phyloP scores from a whole-genome alignment of 202 grass and related monocot genomes.

The Digitaria exilis region DNA sequence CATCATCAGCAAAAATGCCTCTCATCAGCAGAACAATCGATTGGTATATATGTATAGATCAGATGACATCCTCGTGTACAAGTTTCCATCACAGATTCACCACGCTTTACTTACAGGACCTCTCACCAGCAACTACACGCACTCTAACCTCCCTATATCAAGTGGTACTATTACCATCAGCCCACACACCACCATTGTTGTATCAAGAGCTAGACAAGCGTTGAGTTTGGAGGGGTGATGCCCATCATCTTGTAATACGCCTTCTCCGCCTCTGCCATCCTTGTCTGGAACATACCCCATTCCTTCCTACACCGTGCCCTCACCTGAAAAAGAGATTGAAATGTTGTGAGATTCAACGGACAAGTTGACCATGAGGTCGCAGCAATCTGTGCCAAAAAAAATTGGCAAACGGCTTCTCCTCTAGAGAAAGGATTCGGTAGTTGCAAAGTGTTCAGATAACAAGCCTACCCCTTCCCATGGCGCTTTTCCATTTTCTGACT shows the following conservation, averaged over 20 bases:
- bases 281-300: slow-evolving; percentile 75
- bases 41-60: not conserved
- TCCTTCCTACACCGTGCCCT: slow-evolving; percentile 69
- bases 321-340: slow-evolving; percentile 44
- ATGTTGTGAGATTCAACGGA: not conserved
- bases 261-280: slow-evolving; percentile 77
- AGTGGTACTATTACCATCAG: not conserved
- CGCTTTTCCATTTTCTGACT: slow-evolving; percentile 59
- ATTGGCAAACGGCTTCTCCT: not conserved
- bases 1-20: not conserved
- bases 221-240: slow-evolving; percentile 62
- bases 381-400: not conserved
- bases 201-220: slow-evolving; percentile 32
- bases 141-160: slow-evolving; percentile 15
- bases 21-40: not conserved
- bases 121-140: slow-evolving; percentile 2
- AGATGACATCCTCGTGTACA: not conserved
- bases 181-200: not conserved
- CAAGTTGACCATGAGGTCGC: not conserved
- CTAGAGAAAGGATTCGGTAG: not conserved
- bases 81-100: slow-evolving; percentile 5
- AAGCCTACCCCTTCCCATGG: slow-evolving; percentile 76
- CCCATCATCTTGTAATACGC: slow-evolving; percentile 74
- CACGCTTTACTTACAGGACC: slow-evolving; percentile 15
- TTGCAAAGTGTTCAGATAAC: not conserved